Base-by-base conservation (phyloP, 495 filamentous ascomycete genomes). In the Tuber borchii region DNA sequence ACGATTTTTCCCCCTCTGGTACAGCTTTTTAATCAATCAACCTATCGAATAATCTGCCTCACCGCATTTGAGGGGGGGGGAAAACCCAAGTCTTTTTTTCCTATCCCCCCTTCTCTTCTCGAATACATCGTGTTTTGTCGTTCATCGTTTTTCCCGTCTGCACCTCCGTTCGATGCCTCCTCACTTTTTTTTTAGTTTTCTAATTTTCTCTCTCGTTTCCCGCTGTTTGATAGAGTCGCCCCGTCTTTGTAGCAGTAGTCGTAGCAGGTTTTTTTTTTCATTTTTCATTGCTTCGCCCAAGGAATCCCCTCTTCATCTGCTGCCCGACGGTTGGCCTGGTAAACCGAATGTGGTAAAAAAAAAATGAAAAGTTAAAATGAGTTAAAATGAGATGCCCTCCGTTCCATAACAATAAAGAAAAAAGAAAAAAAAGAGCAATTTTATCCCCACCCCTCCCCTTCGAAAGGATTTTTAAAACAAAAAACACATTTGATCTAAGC, bases 351-450 rank as follows among this genome's bases (percentile, higher is more conserved):
- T 61, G 51, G 22, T 10, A 61, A 61, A 31, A 61, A 61, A 31
- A 70, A 73, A 73, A 73, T 6, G 43, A n/a, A 73, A 20, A 73
- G 7, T 16, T 45, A 2, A 45, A 73, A 45, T 34, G 48, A 73
- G 71, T 31, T 26, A 73, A 72, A 34, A 43, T 70, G 46, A 42
- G 37, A 71, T 45, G n/a, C n/a, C 51, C 39, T 37, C 51, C 37
- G 39, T 74, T 70, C 51, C 34, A 69, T 48, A 71, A 22, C 40
- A 74, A 71, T 26, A 74, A 42, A 37, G 10, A 40, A 68, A 39
- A 70, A n/a, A 10, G 26, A 44, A 22, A 71, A 20, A 42, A 40
- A 71, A 74, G 20, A 71, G 73, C 65, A 40, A 74, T 70, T 42
- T 37, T 73, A 65, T 56, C 70, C 7, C 56, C 56, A 31, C 26